Evolutionary conservation across 495 filamentous ascomycete species (phyloP).

Genomic region (Daldinia decipiens): DNA sequence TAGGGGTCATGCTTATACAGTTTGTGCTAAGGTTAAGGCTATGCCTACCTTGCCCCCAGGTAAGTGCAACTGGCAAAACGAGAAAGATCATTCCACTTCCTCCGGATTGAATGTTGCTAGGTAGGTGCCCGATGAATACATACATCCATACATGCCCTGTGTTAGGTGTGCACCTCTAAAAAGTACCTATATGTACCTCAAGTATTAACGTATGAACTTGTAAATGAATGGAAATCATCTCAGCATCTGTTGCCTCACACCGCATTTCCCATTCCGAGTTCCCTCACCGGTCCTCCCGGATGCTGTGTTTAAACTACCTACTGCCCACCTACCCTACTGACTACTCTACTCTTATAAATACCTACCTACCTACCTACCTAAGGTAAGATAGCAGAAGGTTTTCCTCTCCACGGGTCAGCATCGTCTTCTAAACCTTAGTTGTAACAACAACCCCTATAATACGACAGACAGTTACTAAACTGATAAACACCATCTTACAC

Average conservation of each 20-base stretch:
- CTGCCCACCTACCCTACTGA: background rate
- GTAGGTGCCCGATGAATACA: conserved; percentile 3
- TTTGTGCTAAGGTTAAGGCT: background rate
- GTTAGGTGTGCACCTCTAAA: background rate
- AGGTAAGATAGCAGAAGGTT: background rate
- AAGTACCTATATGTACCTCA: conserved; percentile 2
- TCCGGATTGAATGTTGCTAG: conserved; percentile 7
- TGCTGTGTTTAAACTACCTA: background rate
- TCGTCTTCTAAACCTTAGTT: background rate
- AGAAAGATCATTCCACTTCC: conserved; percentile 11
- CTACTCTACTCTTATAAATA: background rate
- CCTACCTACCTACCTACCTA: background rate
- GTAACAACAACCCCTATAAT: background rate
- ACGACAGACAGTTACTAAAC: conserved; percentile 13
- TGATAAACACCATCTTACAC: conserved; percentile 8
- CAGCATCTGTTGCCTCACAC: conserved; percentile 24
- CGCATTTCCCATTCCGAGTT: conserved; percentile 21
- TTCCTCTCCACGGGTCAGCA: background rate
- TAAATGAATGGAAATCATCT: background rate
- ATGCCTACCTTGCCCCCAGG: background rate
- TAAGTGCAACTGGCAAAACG: background rate
- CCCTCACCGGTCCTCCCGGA: conserved; percentile 23
- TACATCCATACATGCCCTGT: background rate
- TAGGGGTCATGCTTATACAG: background rate
- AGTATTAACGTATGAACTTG: background rate